Conservation (phyloP, 441 rosid genomes). For the Capsella rubella region DNA sequence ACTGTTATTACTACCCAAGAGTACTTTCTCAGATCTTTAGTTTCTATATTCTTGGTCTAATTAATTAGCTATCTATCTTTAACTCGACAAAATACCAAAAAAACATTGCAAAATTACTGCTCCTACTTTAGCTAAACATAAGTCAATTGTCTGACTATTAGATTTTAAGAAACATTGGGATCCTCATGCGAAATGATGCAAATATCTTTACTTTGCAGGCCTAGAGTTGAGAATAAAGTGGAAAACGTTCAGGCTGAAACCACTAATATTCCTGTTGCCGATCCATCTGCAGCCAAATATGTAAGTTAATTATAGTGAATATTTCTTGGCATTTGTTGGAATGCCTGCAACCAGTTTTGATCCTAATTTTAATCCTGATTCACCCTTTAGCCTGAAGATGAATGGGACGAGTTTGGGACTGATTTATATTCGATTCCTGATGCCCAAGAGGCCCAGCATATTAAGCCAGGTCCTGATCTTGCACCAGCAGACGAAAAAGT, state of each 20-base stretch:
- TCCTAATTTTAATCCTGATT: constrained; percentile 33
- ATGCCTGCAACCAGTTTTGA: constrained; percentile 1
- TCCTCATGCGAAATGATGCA: constrained; percentile 12
- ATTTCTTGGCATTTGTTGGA: neutral
- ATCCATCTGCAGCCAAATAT: constrained; percentile 62
- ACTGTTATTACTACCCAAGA: constrained; percentile 88
- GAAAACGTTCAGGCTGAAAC: constrained; percentile 59
- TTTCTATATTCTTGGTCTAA: constrained; percentile 34
- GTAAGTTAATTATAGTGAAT: constrained; percentile 54
- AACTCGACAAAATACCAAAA: neutral
- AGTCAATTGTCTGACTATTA: constrained; percentile 27
- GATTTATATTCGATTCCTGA: constrained; percentile 95
- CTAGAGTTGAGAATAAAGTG: constrained; percentile 60
- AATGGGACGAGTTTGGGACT: constrained; percentile 97
- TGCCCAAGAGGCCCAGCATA: constrained; percentile 58
- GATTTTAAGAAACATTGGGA: constrained; percentile 44
- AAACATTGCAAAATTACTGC: neutral
- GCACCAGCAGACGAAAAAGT: constrained; percentile 70
- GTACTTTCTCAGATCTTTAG: constrained; percentile 75
- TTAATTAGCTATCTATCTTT: constrained; percentile 27
- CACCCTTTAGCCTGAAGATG: constrained; percentile 75
- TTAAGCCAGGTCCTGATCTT: constrained; percentile 58
- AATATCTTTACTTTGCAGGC: constrained; percentile 59
- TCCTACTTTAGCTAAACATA: constrained; percentile 15
- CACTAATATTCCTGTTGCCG: constrained; percentile 56